Conservation (phyloP, 345 rosid species). For the Corymbia maculata region DNA sequence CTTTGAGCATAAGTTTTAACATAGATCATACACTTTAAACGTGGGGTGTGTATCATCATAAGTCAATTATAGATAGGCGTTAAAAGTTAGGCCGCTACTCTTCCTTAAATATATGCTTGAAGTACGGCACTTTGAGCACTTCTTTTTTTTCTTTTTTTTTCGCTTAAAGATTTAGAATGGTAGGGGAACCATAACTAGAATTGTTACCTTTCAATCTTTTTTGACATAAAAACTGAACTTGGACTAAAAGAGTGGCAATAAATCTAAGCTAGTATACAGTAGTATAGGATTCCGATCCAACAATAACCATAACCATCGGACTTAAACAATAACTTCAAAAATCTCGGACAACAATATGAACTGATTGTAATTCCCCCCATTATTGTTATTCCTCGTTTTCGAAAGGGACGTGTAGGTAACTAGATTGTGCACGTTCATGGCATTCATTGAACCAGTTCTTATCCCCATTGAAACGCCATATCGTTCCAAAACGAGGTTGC, state of each 20-base stretch:
- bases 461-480: neutral
- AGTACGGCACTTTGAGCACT: rapidly evolving
- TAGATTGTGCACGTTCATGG: neutral
- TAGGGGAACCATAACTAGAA: no score
- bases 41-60: no score
- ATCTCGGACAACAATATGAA: neutral
- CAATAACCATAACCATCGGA: neutral
- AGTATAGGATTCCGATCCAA: no score
- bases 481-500: neutral
- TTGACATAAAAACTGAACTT: neutral
- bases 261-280: neutral
- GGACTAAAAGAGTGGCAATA: neutral
- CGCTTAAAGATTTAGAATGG: no score
- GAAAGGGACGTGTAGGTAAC: neutral
- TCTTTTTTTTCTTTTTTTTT: no score
- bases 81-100: no score
- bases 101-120: no score
- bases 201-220: neutral
- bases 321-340: neutral
- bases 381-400: neutral
- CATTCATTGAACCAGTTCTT: neutral
- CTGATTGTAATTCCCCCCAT: neutral
- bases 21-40: no score
- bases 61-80: no score
- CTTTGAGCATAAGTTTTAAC: no score